These are phyloP conservation scores for Zasmidium angulare DNA, from an alignment of 2,329 filamentous ascomycete species.

Conservation along the genomic window DNA sequence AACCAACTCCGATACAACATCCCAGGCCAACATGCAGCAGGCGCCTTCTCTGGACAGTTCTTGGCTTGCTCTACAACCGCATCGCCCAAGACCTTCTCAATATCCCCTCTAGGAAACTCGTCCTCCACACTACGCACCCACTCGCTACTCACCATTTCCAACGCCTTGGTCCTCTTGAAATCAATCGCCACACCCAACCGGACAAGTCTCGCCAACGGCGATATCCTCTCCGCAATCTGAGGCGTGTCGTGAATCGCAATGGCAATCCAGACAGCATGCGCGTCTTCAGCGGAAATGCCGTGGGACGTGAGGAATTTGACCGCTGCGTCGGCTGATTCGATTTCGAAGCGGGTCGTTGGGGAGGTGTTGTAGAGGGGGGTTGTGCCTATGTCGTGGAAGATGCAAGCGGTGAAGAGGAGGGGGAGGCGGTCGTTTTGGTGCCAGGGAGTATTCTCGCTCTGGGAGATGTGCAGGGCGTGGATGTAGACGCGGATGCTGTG, in stretches of 20 bases:
- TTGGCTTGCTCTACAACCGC: slow-evolving; percentile 43
- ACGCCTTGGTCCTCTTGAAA: slow-evolving; percentile 30
- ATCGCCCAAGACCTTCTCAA: slow-evolving; percentile 48
- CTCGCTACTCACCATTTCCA: slow-evolving; percentile 22
- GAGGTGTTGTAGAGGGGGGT: slow-evolving; percentile 31
- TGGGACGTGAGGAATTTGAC: slow-evolving; percentile 32
- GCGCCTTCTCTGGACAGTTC: slow-evolving; percentile 40
- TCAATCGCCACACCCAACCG: slow-evolving; percentile 41
- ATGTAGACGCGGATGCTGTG: slow-evolving; percentile 28
- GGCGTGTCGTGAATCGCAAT: slow-evolving; percentile 48
- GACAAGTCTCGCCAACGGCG: slow-evolving; percentile 39
- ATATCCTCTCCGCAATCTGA: slow-evolving; percentile 46
- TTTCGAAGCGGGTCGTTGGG: slow-evolving; percentile 43
- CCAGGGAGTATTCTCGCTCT: slow-evolving; percentile 8
- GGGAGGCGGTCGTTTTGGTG: not conserved
- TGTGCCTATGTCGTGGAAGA: slow-evolving; percentile 40
- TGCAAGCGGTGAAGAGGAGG: slow-evolving; percentile 26
- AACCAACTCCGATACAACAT: slow-evolving; percentile 19
- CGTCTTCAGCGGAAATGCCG: slow-evolving; percentile 28
- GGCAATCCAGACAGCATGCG: slow-evolving; percentile 46
- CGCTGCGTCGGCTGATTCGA: slow-evolving; percentile 47
- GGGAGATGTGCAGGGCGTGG: slow-evolving; percentile 15
- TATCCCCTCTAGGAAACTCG: slow-evolving; percentile 36
- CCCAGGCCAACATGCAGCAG: slow-evolving; percentile 30
- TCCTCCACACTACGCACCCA: slow-evolving; percentile 28